Conservation (phyloP, 495 filamentous ascomycete species). For the Tetracladium setigerum region DNA sequence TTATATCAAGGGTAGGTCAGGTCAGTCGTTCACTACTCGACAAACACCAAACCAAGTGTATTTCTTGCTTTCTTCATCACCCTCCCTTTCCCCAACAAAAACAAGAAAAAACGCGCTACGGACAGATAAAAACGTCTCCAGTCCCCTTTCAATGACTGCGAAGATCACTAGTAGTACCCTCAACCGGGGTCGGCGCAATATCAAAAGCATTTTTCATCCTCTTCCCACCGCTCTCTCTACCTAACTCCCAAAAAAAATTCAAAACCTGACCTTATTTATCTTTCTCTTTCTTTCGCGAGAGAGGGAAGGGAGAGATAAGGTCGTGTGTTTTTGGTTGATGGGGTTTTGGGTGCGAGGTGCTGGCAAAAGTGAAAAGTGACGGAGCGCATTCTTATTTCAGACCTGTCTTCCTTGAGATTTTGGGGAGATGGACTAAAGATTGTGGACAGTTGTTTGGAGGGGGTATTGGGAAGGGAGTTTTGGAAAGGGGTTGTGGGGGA, state of each 20-base stretch:
- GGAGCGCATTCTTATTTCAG: constrained; percentile 34
- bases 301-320: no score
- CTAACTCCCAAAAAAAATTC: no score
- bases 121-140: constrained; percentile 38
- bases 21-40: no score
- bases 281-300: no score
- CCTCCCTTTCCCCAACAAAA: not conserved
- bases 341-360: no score
- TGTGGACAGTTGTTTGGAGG: constrained; percentile 16
- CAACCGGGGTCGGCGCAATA: constrained; percentile 31
- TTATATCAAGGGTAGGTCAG: no score
- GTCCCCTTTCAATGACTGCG: constrained; percentile 27
- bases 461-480: constrained; percentile 16
- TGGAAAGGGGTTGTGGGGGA: not conserved
- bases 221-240: no score
- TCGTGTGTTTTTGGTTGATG: constrained; percentile 15
- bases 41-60: not conserved
- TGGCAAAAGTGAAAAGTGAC: no score
- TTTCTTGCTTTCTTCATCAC: not conserved
- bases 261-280: constrained; percentile 9
- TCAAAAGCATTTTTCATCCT: constrained; percentile 13
- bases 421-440: constrained; percentile 34
- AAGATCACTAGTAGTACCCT: constrained; percentile 36
- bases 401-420: constrained; percentile 31
- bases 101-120: constrained; percentile 29